phyloP scores from a whole-genome alignment of 345 rosid genomes.

The Populus tremula region DNA sequence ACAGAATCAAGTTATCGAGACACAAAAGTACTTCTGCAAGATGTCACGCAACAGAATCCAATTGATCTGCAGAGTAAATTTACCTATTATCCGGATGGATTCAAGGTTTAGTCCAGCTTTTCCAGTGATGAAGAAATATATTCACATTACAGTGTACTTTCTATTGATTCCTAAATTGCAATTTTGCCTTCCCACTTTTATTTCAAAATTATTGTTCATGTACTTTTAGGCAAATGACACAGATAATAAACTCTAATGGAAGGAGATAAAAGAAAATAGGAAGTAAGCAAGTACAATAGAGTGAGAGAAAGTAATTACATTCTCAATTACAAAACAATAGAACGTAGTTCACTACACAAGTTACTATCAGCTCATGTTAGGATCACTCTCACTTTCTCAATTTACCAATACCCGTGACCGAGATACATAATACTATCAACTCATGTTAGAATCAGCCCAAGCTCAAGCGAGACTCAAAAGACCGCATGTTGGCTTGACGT shows the following conservation, averaged over 20 bases:
- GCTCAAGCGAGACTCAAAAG: constrained; percentile 32
- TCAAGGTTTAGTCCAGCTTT: background rate
- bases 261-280: background rate
- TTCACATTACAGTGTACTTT: background rate
- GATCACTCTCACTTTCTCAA: constrained; percentile 25
- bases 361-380: constrained; percentile 48
- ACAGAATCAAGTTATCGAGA: constrained; percentile 56
- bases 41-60: constrained; percentile 67
- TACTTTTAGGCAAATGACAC: background rate
- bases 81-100: background rate
- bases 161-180: background rate
- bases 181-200: background rate
- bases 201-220: background rate
- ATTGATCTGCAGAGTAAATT: constrained; percentile 17
- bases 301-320: background rate
- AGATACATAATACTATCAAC: constrained; percentile 24
- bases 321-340: background rate
- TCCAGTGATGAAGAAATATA: background rate
- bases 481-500: constrained; percentile 27
- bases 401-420: constrained; percentile 9
- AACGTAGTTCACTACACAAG: constrained; percentile 18
- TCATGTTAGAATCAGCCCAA: constrained; percentile 17
- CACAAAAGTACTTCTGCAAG: constrained; percentile 55
- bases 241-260: background rate
- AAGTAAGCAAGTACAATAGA: background rate